Evolutionary conservation across 768 basidiomycete species (phyloP).

Genomic region (Kwoniella newhampshirensis): DNA sequence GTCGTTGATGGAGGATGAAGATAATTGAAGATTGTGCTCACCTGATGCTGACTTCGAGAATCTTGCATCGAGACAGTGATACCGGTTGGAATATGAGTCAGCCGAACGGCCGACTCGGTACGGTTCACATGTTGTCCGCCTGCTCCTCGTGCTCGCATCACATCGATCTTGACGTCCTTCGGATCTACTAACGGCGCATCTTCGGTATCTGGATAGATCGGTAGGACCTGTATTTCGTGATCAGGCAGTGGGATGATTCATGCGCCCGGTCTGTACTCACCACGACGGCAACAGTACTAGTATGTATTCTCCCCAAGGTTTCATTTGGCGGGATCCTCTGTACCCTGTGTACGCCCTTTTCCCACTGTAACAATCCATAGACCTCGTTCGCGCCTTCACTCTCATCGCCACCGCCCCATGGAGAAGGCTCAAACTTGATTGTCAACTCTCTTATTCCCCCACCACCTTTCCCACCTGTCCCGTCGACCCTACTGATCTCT

Average conservation of each 20-base stretch:
- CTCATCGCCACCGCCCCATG: slow-evolving; percentile 61
- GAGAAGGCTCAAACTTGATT: slow-evolving; percentile 46
- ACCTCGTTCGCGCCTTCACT: slow-evolving; percentile 65
- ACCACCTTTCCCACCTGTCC: slow-evolving; percentile 26
- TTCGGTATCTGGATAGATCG: slow-evolving; percentile 62
- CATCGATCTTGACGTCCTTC: slow-evolving; percentile 84
- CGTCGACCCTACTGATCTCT: slow-evolving; percentile 41
- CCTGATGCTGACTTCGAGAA: slow-evolving; percentile 92
- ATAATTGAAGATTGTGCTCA: slow-evolving; percentile 55
- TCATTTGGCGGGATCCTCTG: slow-evolving; percentile 93
- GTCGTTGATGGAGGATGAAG: too few species aligned
- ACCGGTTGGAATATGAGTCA: slow-evolving; percentile 89
- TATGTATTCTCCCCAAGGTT: slow-evolving; percentile 80
- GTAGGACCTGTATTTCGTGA: slow-evolving; percentile 90
- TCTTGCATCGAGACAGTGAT: slow-evolving; percentile 98
- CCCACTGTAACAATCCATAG: slow-evolving; percentile 64
- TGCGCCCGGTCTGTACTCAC: slow-evolving; percentile 62
- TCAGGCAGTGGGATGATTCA: too few species aligned
- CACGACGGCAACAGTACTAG: slow-evolving; percentile 82
- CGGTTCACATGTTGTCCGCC: slow-evolving; percentile 99
- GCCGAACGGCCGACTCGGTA: slow-evolving; percentile 93
- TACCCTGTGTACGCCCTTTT: slow-evolving; percentile 93
- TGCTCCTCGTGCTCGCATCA: slow-evolving; percentile 95
- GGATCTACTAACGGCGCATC: slow-evolving; percentile 72
- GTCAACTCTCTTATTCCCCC: slow-evolving; percentile 52